These are phyloP conservation scores for Verticillium longisporum DNA, from an alignment of 2,329 filamentous ascomycete species.

Conservation along the genomic window DNA sequence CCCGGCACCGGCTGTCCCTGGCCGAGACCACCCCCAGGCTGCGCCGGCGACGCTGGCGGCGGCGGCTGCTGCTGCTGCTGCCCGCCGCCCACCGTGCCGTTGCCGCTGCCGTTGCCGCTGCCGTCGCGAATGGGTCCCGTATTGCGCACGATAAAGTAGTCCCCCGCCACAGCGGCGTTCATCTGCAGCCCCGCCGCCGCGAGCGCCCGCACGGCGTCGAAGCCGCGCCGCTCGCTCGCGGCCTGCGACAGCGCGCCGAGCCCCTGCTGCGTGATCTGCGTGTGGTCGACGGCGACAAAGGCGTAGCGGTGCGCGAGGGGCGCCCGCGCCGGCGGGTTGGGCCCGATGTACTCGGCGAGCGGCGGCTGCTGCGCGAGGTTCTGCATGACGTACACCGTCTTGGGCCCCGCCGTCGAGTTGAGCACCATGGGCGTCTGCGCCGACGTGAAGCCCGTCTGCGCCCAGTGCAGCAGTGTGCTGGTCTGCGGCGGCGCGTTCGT, in stretches of 20 bases:
- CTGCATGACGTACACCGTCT: conserved; percentile 23
- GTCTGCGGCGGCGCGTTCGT: conserved; percentile 21
- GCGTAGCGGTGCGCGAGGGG: conserved; percentile 32
- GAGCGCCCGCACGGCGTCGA: conserved; percentile 23
- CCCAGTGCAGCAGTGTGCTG: conserved; percentile 40
- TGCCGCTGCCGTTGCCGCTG: conserved; percentile 1
- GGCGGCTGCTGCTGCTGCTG: neutral
- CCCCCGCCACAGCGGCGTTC: conserved; percentile 27
- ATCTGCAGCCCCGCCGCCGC: conserved; percentile 20
- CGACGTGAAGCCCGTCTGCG: conserved; percentile 31
- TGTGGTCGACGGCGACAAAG: conserved; percentile 31
- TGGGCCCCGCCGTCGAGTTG: conserved; percentile 18
- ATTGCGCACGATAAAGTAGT: conserved; percentile 32
- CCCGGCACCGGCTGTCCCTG: neutral
- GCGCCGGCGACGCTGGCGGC: neutral
- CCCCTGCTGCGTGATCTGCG: conserved; percentile 14
- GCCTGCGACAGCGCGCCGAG: conserved; percentile 20
- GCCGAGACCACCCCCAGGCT: neutral
- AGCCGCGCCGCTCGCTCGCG: conserved; percentile 21
- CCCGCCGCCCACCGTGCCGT: neutral
- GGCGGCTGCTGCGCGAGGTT: conserved; percentile 19
- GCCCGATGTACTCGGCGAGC: conserved; percentile 24
- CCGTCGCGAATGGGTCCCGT: conserved; percentile 14
- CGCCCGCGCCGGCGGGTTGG: conserved; percentile 27
- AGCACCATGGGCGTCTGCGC: conserved; percentile 15